Percentiles rank a stretch among this genome's conserved stretches.
Conservation (phyloP, 495 filamentous ascomycete genomes). For the Podospora pseudopauciseta region DNA sequence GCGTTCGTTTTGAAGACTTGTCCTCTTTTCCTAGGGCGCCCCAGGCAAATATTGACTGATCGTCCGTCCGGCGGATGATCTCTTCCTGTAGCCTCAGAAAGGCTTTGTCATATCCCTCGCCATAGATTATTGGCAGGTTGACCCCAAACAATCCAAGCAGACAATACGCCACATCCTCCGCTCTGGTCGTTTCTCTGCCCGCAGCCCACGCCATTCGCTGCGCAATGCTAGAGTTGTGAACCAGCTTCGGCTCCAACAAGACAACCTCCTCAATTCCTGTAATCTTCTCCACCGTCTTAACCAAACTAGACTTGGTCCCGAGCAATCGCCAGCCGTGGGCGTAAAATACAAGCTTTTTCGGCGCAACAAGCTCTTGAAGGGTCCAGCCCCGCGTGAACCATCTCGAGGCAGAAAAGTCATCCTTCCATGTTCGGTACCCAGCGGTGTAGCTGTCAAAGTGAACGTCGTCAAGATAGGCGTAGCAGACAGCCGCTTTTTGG, state of each 20-base stretch:
- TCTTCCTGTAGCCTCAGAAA: conserved; percentile 35
- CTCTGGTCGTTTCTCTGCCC: conserved; percentile 26
- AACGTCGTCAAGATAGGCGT: conserved; percentile 28
- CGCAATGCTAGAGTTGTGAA: conserved; percentile 22
- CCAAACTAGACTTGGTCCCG: conserved; percentile 22
- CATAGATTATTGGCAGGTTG: conserved; percentile 35
- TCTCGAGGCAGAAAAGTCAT: conserved; percentile 20
- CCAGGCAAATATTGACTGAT: conserved; percentile 33
- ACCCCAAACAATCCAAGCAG: conserved; percentile 38
- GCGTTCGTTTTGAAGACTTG: background rate
- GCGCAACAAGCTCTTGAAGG: conserved; percentile 28
- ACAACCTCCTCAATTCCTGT: conserved; percentile 23
- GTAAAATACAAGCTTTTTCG: conserved; percentile 23
- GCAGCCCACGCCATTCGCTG: conserved; percentile 36
- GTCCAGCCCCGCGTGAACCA: conserved; percentile 32
- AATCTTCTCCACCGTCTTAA: conserved; percentile 18
- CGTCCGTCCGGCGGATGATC: conserved; percentile 29
- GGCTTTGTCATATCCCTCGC: conserved; percentile 34
- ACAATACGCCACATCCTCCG: conserved; percentile 41
- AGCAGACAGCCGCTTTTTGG: conserved; percentile 22
- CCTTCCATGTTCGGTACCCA: conserved; percentile 28
- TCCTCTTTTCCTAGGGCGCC: conserved; percentile 14
- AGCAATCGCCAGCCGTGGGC: conserved; percentile 22
- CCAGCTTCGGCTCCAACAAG: conserved; percentile 19
- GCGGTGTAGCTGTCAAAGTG: conserved; percentile 17